A percentile compares a stretch with the other conserved stretches of the same genome.
Conservation (phyloP, 2,329 filamentous ascomycete genomes). For the Colletotrichum sp. region DNA sequence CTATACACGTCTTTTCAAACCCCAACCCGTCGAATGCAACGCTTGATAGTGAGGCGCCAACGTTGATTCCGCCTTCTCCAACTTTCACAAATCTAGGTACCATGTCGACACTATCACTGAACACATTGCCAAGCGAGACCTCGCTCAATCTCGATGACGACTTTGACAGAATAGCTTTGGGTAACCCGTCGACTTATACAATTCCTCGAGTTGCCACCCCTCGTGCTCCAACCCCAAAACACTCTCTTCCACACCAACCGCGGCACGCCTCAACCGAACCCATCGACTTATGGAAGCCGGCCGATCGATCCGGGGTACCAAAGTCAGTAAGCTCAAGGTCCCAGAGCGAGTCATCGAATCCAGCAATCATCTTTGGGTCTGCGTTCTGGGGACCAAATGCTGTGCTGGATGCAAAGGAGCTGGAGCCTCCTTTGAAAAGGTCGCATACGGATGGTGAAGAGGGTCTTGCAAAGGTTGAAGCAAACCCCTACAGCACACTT, state of each 20-base stretch:
- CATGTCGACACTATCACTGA: neutral
- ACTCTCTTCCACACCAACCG: neutral
- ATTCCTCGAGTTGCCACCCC: neutral
- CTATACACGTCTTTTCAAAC: neutral
- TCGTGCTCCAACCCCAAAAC: neutral
- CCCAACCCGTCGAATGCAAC: neutral
- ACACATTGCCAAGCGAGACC: neutral
- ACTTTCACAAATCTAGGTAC: neutral
- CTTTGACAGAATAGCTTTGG: neutral
- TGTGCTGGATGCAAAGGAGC: neutral
- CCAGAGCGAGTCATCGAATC: neutral
- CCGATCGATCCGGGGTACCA: neutral
- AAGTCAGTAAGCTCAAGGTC: neutral
- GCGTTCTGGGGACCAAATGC: neutral
- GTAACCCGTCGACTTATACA: neutral
- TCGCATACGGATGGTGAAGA: neutral
- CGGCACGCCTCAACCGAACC: neutral
- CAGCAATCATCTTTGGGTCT: neutral
- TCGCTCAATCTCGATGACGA: neutral
- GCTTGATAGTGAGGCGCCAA: neutral
- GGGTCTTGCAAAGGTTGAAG: neutral
- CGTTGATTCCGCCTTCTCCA: neutral
- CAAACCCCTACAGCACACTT: neutral
- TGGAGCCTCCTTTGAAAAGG: neutral
- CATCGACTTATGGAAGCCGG: neutral